These are phyloP conservation scores for Skeletonema menzelii DNA, from an alignment of 108 stramenopile species.

Conservation along the genomic window DNA sequence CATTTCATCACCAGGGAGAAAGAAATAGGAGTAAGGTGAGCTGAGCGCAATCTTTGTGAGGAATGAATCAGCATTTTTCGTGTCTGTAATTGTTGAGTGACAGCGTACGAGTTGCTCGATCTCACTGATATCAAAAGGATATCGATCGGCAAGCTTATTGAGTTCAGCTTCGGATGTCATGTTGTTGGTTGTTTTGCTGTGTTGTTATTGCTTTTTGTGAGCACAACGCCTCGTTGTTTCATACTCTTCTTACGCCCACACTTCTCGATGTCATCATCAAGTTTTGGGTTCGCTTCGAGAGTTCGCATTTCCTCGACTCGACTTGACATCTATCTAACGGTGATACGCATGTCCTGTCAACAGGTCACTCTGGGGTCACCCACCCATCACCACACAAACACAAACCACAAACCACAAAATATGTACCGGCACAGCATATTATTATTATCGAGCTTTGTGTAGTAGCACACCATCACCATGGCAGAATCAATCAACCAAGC, in stretches of 20 bases:
- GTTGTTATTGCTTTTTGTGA: background rate
- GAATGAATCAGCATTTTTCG: slow-evolving; percentile 37
- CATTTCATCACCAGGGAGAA: slow-evolving; percentile 58
- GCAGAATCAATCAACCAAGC: slow-evolving; percentile 17
- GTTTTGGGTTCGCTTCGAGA: too few relatives aligned
- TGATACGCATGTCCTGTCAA: too few relatives aligned
- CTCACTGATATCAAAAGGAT: slow-evolving; percentile 52
- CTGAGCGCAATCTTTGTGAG: slow-evolving; percentile 48
- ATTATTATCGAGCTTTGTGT: too few relatives aligned
- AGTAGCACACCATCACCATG: slow-evolving; percentile 16
- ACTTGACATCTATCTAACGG: too few relatives aligned
- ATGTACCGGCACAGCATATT: too few relatives aligned
- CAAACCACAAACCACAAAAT: background rate
- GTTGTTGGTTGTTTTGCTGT: slow-evolving; percentile 6
- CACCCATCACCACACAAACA: background rate
- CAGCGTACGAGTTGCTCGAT: slow-evolving; percentile 57
- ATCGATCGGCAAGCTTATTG: slow-evolving; percentile 51
- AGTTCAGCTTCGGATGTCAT: slow-evolving; percentile 42
- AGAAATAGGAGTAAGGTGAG: slow-evolving; percentile 54
- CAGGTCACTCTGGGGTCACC: background rate
- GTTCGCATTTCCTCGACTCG: too few relatives aligned
- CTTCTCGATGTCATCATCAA: too few relatives aligned
- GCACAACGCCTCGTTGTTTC: too few relatives aligned
- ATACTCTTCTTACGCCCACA: too few relatives aligned
- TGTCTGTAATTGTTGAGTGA: slow-evolving; percentile 36